Evolutionary conservation across 176 grass and related monocot species (phyloP), one percentile per base, ranked within the genome.

Genomic region (Calamus simplicifolius): DNA sequence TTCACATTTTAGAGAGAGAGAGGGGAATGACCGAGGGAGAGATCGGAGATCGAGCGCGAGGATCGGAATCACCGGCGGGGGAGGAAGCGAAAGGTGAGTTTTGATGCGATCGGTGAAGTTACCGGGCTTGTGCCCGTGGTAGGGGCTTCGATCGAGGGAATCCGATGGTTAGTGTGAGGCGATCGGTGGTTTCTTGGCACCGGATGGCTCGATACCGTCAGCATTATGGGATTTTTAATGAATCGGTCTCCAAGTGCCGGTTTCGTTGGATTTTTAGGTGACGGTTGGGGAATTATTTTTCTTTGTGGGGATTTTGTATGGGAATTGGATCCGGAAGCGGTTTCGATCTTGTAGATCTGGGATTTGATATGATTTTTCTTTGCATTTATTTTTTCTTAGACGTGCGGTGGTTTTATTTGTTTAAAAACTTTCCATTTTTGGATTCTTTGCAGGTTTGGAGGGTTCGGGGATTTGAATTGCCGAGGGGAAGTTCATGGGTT

Each of bases 291-390:
- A 66, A 56, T 52, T 52, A 7, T 5, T 54, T 59, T 68, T 19
- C 21, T 31, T 68, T 28, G 6, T 3, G 28, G 4, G 35, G 35
- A 43, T 43, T 12, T 13, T 43, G 35, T 43, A 43, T 12, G 31
- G 30, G 25, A 29, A 54, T 69, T 55, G 68, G 16, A 26, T 16
- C 35, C 10, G 16, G 18, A 61, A 77, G 61, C 31, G 38, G 65
- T 28, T 38, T 55, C 63, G 56, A 69, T 77, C 56, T 69, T n/a
- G 48, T 69, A 68, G 63, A 77, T 77, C 74, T 69, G 49, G 35
- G 35, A 43, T 43, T 43, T 43, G 35, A 13, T 43, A 13, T 3
- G 35, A 43, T 7, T 43, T 43, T 43, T 43, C 31, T 10, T 13
- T 43, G 54, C 43, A 51, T 58, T 17, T 15, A 52, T 75, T 25